Evolutionary conservation across 164 flowering plant species (phyloP), one percentile per base, ranked within the genome.

Genomic region (Chimonanthus salicifolius): DNA sequence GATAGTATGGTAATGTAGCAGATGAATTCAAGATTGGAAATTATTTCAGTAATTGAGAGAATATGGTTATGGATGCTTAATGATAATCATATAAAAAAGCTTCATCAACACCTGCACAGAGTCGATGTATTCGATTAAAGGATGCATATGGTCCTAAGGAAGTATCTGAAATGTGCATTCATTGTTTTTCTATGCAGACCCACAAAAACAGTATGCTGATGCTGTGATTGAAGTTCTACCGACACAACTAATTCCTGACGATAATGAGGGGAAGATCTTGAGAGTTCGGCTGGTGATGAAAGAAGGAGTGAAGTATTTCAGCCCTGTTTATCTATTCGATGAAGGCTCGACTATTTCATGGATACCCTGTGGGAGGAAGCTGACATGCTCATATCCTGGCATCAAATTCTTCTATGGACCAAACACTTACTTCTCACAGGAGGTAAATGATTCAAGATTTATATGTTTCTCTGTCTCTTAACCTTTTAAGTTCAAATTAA

Each of bases 301-400:
- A 76, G 99, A 95, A 80, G 98, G 97, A 0, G 94, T 89, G 11
- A 82, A 89, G 84, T 74, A 69, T 47, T 95, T 95, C 87, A 91
- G 73, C 81, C 98, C 99, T 0, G 97, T 90, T 68, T 95, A 95
- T 85, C 79, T 95, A 70, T 95, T 95, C 70, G 99, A 95, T 73
- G 99, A 93, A 80, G 99, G 99, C 74, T 95, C 98, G 51, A 88
- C 94, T 68, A 85, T 95, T 54, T 85, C 91, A n/a, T 95, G 99
- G 99, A 90, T 95, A 5, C 99, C 99, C 0, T 93, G 99, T 74
- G 99, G 99, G 21, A 84, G 99, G 72, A 95, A 95, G 82, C 86
- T 95, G 70, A 91, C 98, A 7, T 95, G 99, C 80, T 95, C 99
- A 5, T 95, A 95, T 85, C 99, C 99, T 47, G 99, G 98, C 79